Percentiles rank a stretch among this genome's conserved stretches.
phyloP scores from a whole-genome alignment of 2,329 filamentous ascomycete genomes.

The Calonectria hongkongensis region DNA sequence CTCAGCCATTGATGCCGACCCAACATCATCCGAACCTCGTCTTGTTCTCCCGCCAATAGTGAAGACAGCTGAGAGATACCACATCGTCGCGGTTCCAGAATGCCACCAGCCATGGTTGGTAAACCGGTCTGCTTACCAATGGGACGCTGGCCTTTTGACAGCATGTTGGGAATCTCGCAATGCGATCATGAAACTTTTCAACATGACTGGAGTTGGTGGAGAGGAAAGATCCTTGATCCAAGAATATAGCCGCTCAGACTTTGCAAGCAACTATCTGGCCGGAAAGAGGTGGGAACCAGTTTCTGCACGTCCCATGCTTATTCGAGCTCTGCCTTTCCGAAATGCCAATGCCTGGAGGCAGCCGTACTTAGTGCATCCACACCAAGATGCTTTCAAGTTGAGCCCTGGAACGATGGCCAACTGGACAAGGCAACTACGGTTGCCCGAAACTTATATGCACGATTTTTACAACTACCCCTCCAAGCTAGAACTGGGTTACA shows the following conservation, averaged over 20 bases:
- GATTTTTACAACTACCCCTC: background rate
- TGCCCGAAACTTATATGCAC: background rate
- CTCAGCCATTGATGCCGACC: background rate
- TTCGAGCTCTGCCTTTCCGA: background rate
- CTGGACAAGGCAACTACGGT: background rate
- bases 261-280: background rate
- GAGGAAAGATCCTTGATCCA: background rate
- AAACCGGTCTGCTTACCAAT: background rate
- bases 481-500: fast-evolving
- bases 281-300: fast-evolving
- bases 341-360: background rate
- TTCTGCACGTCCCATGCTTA: background rate
- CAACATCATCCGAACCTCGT: no score
- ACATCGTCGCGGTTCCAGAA: background rate
- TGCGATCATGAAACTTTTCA: background rate
- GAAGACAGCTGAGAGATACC: no score
- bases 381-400: background rate
- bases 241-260: background rate
- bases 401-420: background rate
- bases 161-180: background rate
- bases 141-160: slow-evolving; percentile 1
- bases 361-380: background rate
- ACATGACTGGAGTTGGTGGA: background rate
- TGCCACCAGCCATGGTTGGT: background rate
- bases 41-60: background rate